Evolutionary conservation across 2,329 filamentous ascomycete genomes (phyloP).

Genomic region (Apiospora sp.): DNA sequence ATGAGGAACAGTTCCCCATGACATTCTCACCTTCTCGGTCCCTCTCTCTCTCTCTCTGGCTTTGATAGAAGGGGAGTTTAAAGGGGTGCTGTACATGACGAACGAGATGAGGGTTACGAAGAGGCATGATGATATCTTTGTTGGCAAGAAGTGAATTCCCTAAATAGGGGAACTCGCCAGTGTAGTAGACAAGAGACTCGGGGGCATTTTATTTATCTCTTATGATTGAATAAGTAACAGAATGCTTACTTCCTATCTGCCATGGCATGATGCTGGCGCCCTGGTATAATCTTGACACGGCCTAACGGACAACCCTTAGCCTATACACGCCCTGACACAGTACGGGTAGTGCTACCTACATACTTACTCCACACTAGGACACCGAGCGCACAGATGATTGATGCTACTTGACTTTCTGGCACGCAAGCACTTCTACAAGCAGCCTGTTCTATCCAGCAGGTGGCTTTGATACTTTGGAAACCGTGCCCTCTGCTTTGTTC

Average conservation of each 20-base stretch:
- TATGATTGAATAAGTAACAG: neutral
- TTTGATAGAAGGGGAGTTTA: neutral
- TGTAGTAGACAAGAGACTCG: neutral
- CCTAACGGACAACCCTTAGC: too few species aligned
- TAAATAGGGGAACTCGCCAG: neutral
- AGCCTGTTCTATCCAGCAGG: too few species aligned
- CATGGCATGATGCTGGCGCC: neutral
- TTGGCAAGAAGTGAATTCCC: neutral
- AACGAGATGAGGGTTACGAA: conserved; percentile 13
- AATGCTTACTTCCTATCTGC: neutral
- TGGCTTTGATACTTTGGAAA: too few species aligned
- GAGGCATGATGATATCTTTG: conserved; percentile 12
- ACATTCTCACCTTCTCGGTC: neutral
- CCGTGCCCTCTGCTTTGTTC: too few species aligned
- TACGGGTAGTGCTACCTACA: neutral
- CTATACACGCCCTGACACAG: neutral
- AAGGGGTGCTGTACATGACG: neutral
- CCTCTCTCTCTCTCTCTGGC: neutral
- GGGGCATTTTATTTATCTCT: neutral
- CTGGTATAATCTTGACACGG: too few species aligned
- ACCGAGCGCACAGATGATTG: neutral
- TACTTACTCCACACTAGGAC: neutral
- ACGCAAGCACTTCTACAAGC: neutral
- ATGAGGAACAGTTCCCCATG: neutral
- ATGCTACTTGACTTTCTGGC: neutral